Evolutionary conservation across 345 rosid genomes (phyloP).

Genomic region (Brassica incana): DNA sequence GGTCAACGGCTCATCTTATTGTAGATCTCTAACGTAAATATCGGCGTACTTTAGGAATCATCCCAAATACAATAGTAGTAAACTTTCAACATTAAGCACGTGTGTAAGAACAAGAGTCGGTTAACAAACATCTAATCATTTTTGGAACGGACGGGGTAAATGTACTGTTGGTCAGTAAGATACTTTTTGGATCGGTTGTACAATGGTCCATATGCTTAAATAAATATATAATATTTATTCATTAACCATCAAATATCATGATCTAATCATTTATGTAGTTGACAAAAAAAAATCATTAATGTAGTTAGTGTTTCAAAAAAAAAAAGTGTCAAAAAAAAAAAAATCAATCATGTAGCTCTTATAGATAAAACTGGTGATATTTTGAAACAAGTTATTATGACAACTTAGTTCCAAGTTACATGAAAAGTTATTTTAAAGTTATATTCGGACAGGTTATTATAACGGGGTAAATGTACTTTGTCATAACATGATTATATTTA

Average conservation of each 20-base stretch:
- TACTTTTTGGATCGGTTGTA: background rate
- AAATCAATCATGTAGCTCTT: background rate
- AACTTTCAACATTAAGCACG: background rate
- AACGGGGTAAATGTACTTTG: background rate
- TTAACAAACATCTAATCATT: no score
- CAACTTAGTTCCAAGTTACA: no score
- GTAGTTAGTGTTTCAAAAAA: no score
- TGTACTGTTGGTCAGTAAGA: background rate
- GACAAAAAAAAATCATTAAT: no score
- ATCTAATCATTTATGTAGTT: no score
- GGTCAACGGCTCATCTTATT: background rate
- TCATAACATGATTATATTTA: background rate
- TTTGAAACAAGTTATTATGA: no score
- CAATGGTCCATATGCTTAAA: background rate
- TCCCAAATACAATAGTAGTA: background rate
- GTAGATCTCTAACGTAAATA: background rate
- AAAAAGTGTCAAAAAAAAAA: no score
- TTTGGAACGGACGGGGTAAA: background rate
- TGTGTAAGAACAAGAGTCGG: background rate
- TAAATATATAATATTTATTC: background rate
- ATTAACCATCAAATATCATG: background rate
- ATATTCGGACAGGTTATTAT: background rate
- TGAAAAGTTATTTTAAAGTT: background rate
- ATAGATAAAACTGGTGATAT: background rate
- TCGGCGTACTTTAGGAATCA: background rate